These are phyloP conservation scores for Conoideocrella luteorostrata DNA, from an alignment of 2,329 filamentous ascomycete species.

Conservation along the genomic window DNA sequence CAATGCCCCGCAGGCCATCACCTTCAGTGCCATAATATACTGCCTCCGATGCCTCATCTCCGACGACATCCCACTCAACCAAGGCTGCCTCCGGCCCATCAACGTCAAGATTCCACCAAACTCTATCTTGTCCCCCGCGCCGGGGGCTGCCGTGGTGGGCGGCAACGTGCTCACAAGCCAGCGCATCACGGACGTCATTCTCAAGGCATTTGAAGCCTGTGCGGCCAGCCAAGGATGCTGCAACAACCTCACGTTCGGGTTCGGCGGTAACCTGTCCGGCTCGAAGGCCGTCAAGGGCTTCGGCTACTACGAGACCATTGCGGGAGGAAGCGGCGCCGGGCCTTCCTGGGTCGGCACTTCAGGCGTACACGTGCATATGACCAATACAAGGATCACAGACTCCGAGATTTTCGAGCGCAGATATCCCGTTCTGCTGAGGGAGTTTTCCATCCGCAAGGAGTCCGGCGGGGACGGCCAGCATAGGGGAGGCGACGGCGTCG, in stretches of 20 bases:
- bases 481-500: slow-evolving; percentile 65
- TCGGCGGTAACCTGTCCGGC: slow-evolving; percentile 42
- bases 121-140: slow-evolving; percentile 68
- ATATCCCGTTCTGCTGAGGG: slow-evolving; percentile 66
- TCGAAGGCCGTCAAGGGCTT: slow-evolving; percentile 33
- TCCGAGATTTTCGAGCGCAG: slow-evolving; percentile 38
- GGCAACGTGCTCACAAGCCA: slow-evolving; percentile 60
- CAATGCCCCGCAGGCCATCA: slow-evolving; percentile 77
- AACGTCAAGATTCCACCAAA: slow-evolving; percentile 66
- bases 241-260: slow-evolving; percentile 80
- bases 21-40: slow-evolving; percentile 83
- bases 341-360: slow-evolving; percentile 40
- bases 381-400: slow-evolving; percentile 69
- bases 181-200: slow-evolving; percentile 38
- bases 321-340: slow-evolving; percentile 62
- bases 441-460: slow-evolving; percentile 59
- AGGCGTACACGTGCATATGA: slow-evolving; percentile 51
- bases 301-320: slow-evolving; percentile 56
- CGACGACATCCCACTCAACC: slow-evolving; percentile 77
- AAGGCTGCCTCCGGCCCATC: slow-evolving; percentile 73
- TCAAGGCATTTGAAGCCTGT: slow-evolving; percentile 71
- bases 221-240: slow-evolving; percentile 75
- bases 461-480: slow-evolving; percentile 62
- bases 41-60: slow-evolving; percentile 73
- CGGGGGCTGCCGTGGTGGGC: slow-evolving; percentile 72